These are phyloP conservation scores for Aspergillus taichungensis DNA, from an alignment of 495 filamentous ascomycete genomes.

Conservation along the genomic window DNA sequence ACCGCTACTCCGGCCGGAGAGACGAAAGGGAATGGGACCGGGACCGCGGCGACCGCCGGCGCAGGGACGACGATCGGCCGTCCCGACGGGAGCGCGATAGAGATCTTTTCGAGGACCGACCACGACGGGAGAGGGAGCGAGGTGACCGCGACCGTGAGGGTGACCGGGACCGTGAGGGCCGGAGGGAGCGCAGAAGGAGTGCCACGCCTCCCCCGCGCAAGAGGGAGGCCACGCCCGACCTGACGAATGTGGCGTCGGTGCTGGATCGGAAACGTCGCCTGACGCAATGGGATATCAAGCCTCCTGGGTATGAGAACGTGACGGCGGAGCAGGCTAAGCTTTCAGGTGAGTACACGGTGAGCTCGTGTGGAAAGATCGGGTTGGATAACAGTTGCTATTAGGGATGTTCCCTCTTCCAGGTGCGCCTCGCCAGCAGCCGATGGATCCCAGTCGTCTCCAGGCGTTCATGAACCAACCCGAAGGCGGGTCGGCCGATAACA, in stretches of 20 bases:
- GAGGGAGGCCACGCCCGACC: conserved; percentile 88
- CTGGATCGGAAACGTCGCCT: conserved; percentile 77
- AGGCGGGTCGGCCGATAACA: conserved; percentile 60
- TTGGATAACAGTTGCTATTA: conserved; percentile 13
- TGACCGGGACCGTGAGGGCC: conserved; percentile 11
- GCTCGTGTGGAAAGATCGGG: background rate
- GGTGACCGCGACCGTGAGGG: conserved; percentile 35
- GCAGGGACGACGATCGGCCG: conserved; percentile 55
- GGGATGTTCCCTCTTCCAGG: conserved; percentile 97
- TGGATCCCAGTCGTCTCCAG: conserved; percentile 91
- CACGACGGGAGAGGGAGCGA: conserved; percentile 47
- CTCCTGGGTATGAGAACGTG: conserved; percentile 95
- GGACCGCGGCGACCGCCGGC: conserved; percentile 50
- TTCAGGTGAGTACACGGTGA: conserved; percentile 49
- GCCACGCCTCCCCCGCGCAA: conserved; percentile 76
- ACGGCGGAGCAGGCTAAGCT: conserved; percentile 98
- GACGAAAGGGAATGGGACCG: conserved; percentile 64
- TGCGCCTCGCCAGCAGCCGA: conserved; percentile 87
- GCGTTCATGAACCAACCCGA: conserved; percentile 89
- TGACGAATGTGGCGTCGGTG: conserved; percentile 74
- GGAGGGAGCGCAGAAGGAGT: conserved; percentile 66
- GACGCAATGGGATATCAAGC: conserved; percentile 99
- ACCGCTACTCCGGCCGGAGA: conserved; percentile 63
- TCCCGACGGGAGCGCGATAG: conserved; percentile 47
- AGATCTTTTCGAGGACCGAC: conserved; percentile 58